phyloP scores from a whole-genome alignment of 23 red algal genomes.

The Cyanidiococcus yangmingshanensis region DNA sequence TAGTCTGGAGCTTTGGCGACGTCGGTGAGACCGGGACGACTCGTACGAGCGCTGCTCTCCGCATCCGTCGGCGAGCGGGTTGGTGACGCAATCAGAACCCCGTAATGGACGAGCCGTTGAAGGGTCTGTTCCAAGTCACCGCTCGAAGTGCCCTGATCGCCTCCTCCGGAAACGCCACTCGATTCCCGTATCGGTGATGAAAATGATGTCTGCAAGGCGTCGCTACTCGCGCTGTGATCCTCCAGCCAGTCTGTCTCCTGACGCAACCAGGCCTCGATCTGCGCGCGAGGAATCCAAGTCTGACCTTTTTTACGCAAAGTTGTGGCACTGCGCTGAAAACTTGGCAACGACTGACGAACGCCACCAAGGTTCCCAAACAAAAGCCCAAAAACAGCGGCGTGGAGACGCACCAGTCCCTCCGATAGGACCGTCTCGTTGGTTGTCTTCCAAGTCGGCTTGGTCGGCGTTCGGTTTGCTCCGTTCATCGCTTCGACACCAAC shows the following conservation, averaged over 20 bases:
- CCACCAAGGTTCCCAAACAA: background rate
- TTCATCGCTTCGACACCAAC: too few species aligned
- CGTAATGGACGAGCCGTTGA: background rate
- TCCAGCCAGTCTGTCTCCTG: background rate
- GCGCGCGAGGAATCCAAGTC: background rate
- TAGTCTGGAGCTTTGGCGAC: background rate
- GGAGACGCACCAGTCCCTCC: background rate
- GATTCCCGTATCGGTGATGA: background rate
- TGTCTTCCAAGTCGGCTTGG: too few species aligned
- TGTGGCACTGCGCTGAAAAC: background rate
- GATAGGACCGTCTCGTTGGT: background rate
- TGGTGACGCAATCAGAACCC: background rate
- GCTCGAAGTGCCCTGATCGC: background rate
- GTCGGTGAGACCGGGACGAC: background rate
- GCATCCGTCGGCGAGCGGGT: background rate
- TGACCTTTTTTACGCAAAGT: background rate
- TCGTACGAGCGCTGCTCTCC: background rate
- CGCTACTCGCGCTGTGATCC: background rate
- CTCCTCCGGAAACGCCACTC: background rate
- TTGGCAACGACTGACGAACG: constrained; percentile 5
- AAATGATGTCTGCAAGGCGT: background rate
- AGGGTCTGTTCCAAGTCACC: background rate
- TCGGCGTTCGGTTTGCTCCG: too few species aligned
- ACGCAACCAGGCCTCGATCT: background rate
- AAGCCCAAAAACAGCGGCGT: constrained; percentile 4